Evolutionary conservation across 1,139 yeast genomes (phyloP).

Genomic region (Blastobotrys petasosporus): DNA sequence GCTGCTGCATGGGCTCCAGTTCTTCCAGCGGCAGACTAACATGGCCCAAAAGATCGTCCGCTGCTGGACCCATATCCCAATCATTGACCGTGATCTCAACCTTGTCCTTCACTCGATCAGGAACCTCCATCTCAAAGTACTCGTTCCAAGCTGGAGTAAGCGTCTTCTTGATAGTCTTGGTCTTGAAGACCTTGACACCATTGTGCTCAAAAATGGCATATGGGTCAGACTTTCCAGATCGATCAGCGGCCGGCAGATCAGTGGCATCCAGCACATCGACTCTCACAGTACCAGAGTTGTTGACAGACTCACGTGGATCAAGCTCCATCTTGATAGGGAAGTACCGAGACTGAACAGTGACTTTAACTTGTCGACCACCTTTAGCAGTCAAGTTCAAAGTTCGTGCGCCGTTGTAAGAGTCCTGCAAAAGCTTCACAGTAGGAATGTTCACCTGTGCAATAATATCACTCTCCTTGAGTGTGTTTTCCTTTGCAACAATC

Average conservation of each 20-base stretch:
- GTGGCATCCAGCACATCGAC: slow-evolving; percentile 60
- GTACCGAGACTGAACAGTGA: slow-evolving; percentile 66
- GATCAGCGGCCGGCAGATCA: slow-evolving; percentile 75
- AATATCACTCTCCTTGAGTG: slow-evolving; percentile 47
- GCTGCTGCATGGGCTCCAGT: slow-evolving; percentile 51
- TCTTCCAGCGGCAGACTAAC: slow-evolving; percentile 56
- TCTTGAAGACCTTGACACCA: slow-evolving; percentile 58
- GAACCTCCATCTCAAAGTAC: slow-evolving; percentile 45
- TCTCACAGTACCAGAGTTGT: slow-evolving; percentile 69
- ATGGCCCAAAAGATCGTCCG: slow-evolving; percentile 73
- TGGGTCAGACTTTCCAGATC: slow-evolving; percentile 92
- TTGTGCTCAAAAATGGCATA: slow-evolving; percentile 63
- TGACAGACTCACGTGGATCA: slow-evolving; percentile 69
- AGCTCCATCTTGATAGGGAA: slow-evolving; percentile 64
- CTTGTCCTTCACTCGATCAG: slow-evolving; percentile 55
- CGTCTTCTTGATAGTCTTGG: slow-evolving; percentile 79
- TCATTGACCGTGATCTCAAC: slow-evolving; percentile 61
- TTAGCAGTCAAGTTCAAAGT: slow-evolving; percentile 44
- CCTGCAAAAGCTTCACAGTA: slow-evolving; percentile 59
- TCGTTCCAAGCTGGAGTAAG: slow-evolving; percentile 87
- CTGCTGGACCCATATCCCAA: slow-evolving; percentile 89
- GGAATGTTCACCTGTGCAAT: slow-evolving; percentile 62
- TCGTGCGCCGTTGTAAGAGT: slow-evolving; percentile 57
- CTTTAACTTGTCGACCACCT: slow-evolving; percentile 36
- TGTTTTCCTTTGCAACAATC: slow-evolving; percentile 47